Evolutionary conservation across 208 protist genomes (phyloP), one percentile per base, ranked within the genome.

Genomic region (Leishmania amazonensis): DNA sequence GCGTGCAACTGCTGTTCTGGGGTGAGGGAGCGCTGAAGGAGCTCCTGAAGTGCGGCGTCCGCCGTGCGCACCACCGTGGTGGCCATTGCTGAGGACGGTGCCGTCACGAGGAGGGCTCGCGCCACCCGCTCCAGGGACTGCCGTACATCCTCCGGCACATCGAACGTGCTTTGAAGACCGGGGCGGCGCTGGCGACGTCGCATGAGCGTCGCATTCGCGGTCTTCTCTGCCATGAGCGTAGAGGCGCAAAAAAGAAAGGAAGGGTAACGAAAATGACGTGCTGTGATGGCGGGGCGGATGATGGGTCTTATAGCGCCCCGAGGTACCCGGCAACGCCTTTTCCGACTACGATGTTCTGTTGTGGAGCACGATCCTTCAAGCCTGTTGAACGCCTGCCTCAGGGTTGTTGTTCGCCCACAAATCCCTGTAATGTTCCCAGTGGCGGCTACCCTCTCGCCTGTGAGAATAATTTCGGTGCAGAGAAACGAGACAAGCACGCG

Each of bases 1-100:
- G 84, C 87, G 40, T 91, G 91, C 24, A 96, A 82, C 71, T 94
- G 88, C 65, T 90, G 88, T 57, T 96, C 94, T 1, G 94, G 91
- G 49, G 90, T 95, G 19, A 83, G 85, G 38, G 83, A 88, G 7
- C 75, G 78, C 51, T 78, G 78, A 17, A 87, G 54, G n/a, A 96
- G 73, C 45, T 83, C 83, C 24, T 89, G 78, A 38, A 95, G 81
- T 21, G 89, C 90, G 2, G 81, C 84, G 62, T 82, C 81, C 6
- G 91, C 85, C 67, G 78, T 78, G 15, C 45, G 75, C 40, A 84
- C 76, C n/a, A 88, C 79, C 76, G 86, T 90, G 7, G 74, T 78
- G 49, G 67, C 38, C 49, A 54, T 35, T 3, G 67, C 17, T 21
- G 75, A 75, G n/a, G 58, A 51, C 3, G 65, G 6, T 8, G 28